A percentile compares a stretch with the other conserved stretches of the same genome.
These are phyloP conservation scores for Leccinum variicolor DNA, from an alignment of 768 basidiomycete genomes.

Conservation along the genomic window DNA sequence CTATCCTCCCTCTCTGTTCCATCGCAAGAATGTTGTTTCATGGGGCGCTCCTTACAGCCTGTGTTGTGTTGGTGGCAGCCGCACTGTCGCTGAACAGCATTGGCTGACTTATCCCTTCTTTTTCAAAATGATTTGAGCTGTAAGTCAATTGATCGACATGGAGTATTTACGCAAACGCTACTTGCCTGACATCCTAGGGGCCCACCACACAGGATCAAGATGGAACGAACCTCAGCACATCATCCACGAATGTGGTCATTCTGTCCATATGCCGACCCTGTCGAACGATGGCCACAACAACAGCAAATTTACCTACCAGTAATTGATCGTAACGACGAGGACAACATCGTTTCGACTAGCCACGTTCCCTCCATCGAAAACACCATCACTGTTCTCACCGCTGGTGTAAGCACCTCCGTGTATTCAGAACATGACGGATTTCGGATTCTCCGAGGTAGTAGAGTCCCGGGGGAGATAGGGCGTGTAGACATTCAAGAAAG, in stretches of 20 bases:
- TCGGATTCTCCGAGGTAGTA: too few species aligned
- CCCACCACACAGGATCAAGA: conserved; percentile 5
- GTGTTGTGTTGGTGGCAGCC: neutral
- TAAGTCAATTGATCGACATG: neutral
- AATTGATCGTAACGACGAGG: too few species aligned
- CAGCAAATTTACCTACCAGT: too few species aligned
- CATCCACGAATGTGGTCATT: conserved; percentile 3
- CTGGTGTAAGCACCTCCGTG: too few species aligned
- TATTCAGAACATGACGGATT: too few species aligned
- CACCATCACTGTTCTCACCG: too few species aligned
- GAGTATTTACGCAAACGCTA: neutral
- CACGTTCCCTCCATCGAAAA: too few species aligned
- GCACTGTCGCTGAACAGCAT: neutral
- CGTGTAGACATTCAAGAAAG: too few species aligned
- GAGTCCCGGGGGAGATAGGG: too few species aligned
- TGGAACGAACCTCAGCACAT: conserved; percentile 1
- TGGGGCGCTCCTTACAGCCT: neutral
- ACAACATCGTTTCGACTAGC: too few species aligned
- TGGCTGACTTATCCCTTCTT: conserved; percentile 6
- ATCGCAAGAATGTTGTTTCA: neutral
- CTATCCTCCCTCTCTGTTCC: neutral
- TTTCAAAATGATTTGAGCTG: conserved; percentile 12
- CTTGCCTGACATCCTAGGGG: neutral
- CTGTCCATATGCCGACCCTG: conserved; percentile 40
- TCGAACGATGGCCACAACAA: too few species aligned